Evolutionary conservation across 23 red algal genomes (phyloP).

Genomic region (Gracilaria caudata): DNA sequence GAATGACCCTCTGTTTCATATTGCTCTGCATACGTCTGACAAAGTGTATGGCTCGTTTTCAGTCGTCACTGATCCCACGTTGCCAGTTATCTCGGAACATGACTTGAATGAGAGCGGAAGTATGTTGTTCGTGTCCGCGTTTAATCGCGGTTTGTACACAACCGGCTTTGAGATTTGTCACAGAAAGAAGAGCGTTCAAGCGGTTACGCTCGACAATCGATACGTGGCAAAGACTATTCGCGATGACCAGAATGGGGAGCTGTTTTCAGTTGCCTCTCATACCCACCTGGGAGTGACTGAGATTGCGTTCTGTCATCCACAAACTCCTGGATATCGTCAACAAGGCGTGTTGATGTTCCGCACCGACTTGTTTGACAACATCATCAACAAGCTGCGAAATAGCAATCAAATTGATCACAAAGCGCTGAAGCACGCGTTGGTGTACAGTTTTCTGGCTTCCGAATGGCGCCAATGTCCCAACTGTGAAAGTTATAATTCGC

Average conservation of each 20-base stretch:
- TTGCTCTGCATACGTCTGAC: background rate
- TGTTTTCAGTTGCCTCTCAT: background rate
- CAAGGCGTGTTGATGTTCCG: constrained; percentile 18
- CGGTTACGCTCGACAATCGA: background rate
- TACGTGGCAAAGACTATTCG: background rate
- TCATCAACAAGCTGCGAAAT: background rate
- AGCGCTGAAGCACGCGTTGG: background rate
- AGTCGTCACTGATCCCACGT: constrained; percentile 6
- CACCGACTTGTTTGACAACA: background rate
- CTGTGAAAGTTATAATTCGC: background rate
- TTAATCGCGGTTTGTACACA: constrained; percentile 7
- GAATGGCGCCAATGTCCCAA: constrained; percentile 16
- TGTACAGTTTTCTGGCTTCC: background rate
- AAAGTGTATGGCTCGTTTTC: constrained; percentile 3
- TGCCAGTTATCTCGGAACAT: background rate
- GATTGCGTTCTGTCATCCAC: constrained; percentile 4
- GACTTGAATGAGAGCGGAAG: background rate
- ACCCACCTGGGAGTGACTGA: background rate
- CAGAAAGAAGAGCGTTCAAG: background rate
- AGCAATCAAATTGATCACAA: background rate
- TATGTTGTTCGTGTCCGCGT: constrained; percentile 10
- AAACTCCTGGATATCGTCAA: constrained; percentile 14
- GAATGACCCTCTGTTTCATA: background rate
- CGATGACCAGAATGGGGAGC: background rate
- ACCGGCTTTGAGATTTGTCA: constrained; percentile 1